These are phyloP conservation scores for Podospora didyma DNA, from an alignment of 495 filamentous ascomycete genomes.

Conservation along the genomic window DNA sequence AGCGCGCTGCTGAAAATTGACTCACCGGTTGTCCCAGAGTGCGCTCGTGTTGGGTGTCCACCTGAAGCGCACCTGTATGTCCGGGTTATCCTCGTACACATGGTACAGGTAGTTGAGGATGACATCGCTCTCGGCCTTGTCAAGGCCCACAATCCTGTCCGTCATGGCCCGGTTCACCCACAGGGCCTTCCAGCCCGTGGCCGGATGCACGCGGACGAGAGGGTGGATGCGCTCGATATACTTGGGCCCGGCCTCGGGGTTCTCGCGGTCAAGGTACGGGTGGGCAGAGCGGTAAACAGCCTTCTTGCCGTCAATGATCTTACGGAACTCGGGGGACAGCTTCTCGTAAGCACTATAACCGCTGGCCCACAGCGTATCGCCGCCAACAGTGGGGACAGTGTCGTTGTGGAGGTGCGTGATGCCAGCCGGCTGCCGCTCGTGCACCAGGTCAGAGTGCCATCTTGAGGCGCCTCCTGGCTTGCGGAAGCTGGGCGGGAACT, in stretches of 20 bases:
- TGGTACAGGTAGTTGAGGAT: slow-evolving; percentile 63
- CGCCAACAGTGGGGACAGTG: slow-evolving; percentile 60
- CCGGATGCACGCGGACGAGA: slow-evolving; percentile 66
- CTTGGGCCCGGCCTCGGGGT: slow-evolving; percentile 58
- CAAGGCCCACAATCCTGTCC: slow-evolving; percentile 58
- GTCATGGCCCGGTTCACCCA: slow-evolving; percentile 69
- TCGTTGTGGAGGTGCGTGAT: slow-evolving; percentile 68
- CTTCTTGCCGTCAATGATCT: slow-evolving; percentile 63
- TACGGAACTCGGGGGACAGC: slow-evolving; percentile 63
- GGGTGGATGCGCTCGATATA: slow-evolving; percentile 63
- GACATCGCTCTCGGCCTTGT: slow-evolving; percentile 63
- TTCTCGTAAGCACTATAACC: slow-evolving; percentile 71
- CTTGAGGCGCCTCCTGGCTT: slow-evolving; percentile 59
- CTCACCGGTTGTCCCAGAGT: slow-evolving; percentile 62
- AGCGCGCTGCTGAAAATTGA: not conserved
- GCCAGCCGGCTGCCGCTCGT: slow-evolving; percentile 66
- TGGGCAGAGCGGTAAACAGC: slow-evolving; percentile 66
- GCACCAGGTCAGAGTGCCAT: slow-evolving; percentile 70
- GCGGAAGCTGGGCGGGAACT: slow-evolving; percentile 53
- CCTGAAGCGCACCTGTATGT: slow-evolving; percentile 64
- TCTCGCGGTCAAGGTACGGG: slow-evolving; percentile 60
- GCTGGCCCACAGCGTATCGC: slow-evolving; percentile 69
- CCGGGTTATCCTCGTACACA: slow-evolving; percentile 61
- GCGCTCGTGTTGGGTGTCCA: slow-evolving; percentile 60
- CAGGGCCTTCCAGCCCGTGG: slow-evolving; percentile 65